These are phyloP conservation scores for Nannochloropsis oceanica DNA, from an alignment of 108 stramenopile species.

Conservation along the genomic window DNA sequence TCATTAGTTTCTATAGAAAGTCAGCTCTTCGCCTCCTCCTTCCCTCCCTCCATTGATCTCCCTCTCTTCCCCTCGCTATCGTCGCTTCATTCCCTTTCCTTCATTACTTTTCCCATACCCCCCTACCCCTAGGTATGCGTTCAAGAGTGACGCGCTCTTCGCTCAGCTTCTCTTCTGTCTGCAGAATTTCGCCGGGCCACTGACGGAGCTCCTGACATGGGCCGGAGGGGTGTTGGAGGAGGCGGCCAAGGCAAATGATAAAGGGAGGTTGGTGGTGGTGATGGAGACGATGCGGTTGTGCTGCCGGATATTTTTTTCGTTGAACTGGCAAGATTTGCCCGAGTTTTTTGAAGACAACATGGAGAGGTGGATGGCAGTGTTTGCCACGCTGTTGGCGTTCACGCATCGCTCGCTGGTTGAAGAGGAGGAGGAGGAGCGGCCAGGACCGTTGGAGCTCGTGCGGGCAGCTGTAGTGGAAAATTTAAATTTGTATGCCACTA, in stretches of 20 bases:
- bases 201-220: constrained; percentile 52
- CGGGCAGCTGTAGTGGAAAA: constrained; percentile 85
- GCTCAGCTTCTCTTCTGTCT: neutral
- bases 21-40: neutral
- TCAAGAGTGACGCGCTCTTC: neutral
- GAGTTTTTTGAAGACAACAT: constrained; percentile 96
- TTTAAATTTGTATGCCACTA: constrained; percentile 68
- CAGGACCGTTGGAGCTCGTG: constrained; percentile 28
- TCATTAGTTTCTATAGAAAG: neutral
- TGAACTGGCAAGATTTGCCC: constrained; percentile 90
- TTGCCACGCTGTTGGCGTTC: constrained; percentile 68
- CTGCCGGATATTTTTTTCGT: constrained; percentile 73
- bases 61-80: neutral
- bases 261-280: constrained; percentile 12
- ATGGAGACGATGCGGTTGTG: constrained; percentile 57
- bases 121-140: neutral
- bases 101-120: too few relatives aligned
- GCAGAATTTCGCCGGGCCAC: constrained; percentile 38
- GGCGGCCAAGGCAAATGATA: neutral
- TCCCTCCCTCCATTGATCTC: neutral
- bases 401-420: constrained; percentile 62
- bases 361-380: constrained; percentile 70
- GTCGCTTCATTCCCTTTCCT: too few relatives aligned
- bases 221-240: constrained; percentile 44
- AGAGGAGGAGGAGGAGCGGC: constrained; percentile 51